Base-by-base conservation (phyloP, 2,329 filamentous ascomycete genomes). In the Hortaea sp. region DNA sequence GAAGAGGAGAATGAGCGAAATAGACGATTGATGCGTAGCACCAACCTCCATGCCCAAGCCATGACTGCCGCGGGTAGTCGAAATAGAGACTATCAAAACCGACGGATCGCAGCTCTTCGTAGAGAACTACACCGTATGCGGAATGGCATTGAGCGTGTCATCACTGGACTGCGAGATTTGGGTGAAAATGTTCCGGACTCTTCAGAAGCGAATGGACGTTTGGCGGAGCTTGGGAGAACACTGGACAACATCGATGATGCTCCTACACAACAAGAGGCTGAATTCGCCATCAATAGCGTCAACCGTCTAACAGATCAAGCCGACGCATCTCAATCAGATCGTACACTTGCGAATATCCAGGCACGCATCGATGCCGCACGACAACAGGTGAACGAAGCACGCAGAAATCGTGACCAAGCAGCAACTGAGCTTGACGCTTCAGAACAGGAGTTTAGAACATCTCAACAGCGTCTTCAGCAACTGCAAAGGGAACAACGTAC, bases 41-140 rank as follows among this genome's bases (percentile, higher is more conserved):
- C 13, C 9, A 59, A 56, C 41, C 40, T 58, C 6, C 57, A 61
- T 31, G 57, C 53, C 2, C 56, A 61, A 43, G 51, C 53, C 5
- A 60, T 62, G 51, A 47, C 43, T n/a, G 49, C 56, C 9, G 43
- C 57, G 10, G 53, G 46, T n/a, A 57, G 54, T n/a, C 58, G 59
- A 29, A 63, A 59, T 40, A 53, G 51, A 10, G 61, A 66, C 43
- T 64, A 64, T 42, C 62, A 64, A 45, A 50, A 53, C 40, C 61
- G 63, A 2, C 57, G 63, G 3, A 56, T 66, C 7, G 58, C 63
- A 27, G 63, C 64, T 29, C 52, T 66, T 9, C 58, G 63, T n/a
- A 54, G 63, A 32, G 64, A 66, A 45, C 55, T 66, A 5, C 53
- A 60, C 29, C 55, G 63, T 2, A 65, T 66, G 62, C 56, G 64